Base-by-base conservation (phyloP, 2,329 filamentous ascomycete species). In the Xylaria sp. region DNA sequence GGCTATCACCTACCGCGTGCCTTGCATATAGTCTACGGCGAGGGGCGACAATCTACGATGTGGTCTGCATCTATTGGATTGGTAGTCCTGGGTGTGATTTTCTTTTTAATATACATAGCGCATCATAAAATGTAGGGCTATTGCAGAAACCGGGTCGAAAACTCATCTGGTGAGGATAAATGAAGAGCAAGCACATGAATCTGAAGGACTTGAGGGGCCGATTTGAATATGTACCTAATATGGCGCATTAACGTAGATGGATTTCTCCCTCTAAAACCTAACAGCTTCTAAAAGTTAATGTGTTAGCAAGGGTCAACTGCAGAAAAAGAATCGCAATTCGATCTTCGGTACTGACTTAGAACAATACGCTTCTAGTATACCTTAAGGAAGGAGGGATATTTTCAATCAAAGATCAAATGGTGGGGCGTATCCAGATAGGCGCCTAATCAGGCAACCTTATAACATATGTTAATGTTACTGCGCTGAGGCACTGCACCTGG, bases 391-490 rank as follows among this genome's bases (percentile, higher is more conserved):
- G 2, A 36, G 6, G 34, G 34, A 9, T 27, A 27, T 27, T 27
- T 27, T 27, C 24, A 4, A 27, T 27, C 24, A n/a, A n/a, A n/a
- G n/a, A 3, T 36, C 19, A 5, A 9, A 6, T 21, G 11, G 47
- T 19, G 47, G 47, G n/a, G 9, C 47, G 4, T 24, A 21, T 17
- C 39, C 17, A 21, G n/a, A 55, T 21, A 19, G 32, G n/a, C 54
- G 32, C 54, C 54, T 56, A 55, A 32, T 56, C 27, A 56, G 27
- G 42, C 30, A 60, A 30, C 56, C 27, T 48, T 34, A 21, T 34
- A 59, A 34, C n/a, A 6, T 24, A 12, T 12, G 19, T 17, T 24
- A 21, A 34, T 24, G 34, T 34, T 27, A 4, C 53, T 39, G 39
- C 2, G 11, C 14, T 42, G 11, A 17, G 34, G 34, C 24, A 27